A percentile compares a stretch with the other conserved stretches of the same genome.
Evolutionary conservation across 257 asterid species (phyloP).

Genomic region (Eucommia ulmoides): DNA sequence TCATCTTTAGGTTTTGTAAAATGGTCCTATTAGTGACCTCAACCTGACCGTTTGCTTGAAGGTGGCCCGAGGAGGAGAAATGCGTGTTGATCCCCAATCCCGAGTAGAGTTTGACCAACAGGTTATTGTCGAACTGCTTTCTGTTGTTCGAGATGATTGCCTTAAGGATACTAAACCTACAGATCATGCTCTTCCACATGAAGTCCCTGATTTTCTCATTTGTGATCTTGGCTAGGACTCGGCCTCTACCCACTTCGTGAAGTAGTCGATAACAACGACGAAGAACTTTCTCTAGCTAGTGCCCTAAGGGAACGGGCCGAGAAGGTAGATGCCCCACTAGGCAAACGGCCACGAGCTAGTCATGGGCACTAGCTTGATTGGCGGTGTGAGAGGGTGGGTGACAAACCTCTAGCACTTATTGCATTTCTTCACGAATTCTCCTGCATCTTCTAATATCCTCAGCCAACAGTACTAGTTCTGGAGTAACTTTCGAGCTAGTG

Average conservation of each 20-base stretch:
- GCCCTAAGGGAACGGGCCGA: background rate
- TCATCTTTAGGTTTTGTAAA: background rate
- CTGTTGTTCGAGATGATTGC: background rate
- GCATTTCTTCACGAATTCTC: background rate
- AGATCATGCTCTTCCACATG: background rate
- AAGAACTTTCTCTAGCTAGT: too few relatives aligned
- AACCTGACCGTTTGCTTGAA: background rate
- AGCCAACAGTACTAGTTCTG: background rate
- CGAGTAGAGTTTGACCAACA: too few relatives aligned
- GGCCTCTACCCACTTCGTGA: background rate
- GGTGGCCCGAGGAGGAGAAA: too few relatives aligned
- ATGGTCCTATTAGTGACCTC: background rate
- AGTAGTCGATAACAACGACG: background rate
- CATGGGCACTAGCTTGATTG: background rate
- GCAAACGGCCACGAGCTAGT: background rate
- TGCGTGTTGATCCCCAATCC: too few relatives aligned
- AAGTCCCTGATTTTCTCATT: background rate
- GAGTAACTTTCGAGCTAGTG: background rate
- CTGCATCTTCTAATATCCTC: background rate
- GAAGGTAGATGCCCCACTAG: background rate
- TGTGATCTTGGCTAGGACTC: background rate
- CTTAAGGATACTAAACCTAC: background rate
- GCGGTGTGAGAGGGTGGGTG: background rate
- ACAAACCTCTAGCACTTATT: background rate
- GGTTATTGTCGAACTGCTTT: background rate